Evolutionary conservation across 73 alveolate species (phyloP), one percentile per base, ranked within the genome.

Genomic region (Uronychia binucleata): DNA sequence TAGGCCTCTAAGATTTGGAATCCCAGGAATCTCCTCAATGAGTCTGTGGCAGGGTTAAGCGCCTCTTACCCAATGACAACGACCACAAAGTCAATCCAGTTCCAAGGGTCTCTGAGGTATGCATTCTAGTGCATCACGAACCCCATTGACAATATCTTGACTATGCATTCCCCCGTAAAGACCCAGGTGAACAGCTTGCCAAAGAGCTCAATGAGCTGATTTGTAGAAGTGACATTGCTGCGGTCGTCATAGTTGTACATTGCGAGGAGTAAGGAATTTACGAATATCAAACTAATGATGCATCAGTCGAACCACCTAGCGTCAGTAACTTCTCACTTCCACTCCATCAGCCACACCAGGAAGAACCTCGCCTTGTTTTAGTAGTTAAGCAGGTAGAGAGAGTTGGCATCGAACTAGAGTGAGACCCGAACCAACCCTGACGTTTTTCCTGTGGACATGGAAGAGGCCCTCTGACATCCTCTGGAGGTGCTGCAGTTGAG

Each of bases 1-100:
- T 28, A 93, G 81, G 5, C 90, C 87, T 28, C 84, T 92, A 0
- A 93, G 85, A 34, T 88, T 87, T 30, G 85, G 85, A 29, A 85
- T 75, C 1, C 77, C 59, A 8, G 86, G 85, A 11, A 85, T 27
- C 1, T 77, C 32, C 76, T 85, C 91, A 0, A 85, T 57, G 26
- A 85, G 83, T 75, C 91, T n/a, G n/a, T n/a, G n/a, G n/a, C n/a
- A n/a, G n/a, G n/a, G n/a, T n/a, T n/a, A n/a, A n/a, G n/a, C n/a
- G n/a, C n/a, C n/a, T 8, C 60, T 80, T 60, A 35, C 19, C 91
- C 86, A 19, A 77, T 29, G 14, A 85, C 57, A 30, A 85, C 91
- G 30, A 85, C 91, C 19, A 77, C 58, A 33, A 85, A 77, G 31
- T 85, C 91, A 13, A 77, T 13, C 82, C 60, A 13, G 28, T 77